A percentile compares a stretch with the other conserved stretches of the same genome.
Conservation (phyloP, 2,329 filamentous ascomycete species). For the Sordariomycetes sp. region DNA sequence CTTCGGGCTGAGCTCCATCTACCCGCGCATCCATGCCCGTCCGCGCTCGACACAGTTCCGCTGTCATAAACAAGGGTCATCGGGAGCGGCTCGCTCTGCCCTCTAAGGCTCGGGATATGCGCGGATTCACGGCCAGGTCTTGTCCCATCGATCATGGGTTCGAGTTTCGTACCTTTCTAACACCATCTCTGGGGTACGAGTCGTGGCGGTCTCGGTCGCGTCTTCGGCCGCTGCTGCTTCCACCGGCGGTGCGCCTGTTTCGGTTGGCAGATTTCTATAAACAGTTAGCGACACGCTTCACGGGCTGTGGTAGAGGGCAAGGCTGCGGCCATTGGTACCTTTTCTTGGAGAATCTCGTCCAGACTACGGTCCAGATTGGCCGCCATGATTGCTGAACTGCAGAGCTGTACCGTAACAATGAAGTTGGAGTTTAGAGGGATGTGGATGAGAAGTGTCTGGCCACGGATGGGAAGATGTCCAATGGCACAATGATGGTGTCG, state of each 20-base stretch:
- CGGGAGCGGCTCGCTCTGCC: not conserved
- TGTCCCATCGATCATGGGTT: not conserved
- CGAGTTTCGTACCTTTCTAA: constrained; percentile 64
- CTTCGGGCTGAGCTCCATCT: not conserved
- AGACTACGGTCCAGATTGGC: constrained; percentile 39
- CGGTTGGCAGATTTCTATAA: constrained; percentile 9
- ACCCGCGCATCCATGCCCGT: too few relatives aligned
- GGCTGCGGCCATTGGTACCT: constrained; percentile 15
- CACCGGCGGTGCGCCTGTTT: constrained; percentile 17
- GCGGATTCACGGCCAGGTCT: constrained; percentile 5
- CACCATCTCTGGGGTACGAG: constrained; percentile 62
- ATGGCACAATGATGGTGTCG: not conserved
- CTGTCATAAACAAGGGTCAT: not conserved
- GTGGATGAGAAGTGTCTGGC: not conserved
- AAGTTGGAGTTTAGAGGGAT: not conserved
- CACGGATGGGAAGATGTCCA: not conserved
- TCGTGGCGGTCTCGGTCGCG: constrained; percentile 23
- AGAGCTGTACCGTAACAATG: not conserved
- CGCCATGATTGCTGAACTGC: constrained; percentile 15
- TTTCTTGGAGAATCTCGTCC: constrained; percentile 42
- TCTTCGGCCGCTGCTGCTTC: constrained; percentile 13
- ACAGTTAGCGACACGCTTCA: not conserved
- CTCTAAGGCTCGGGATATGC: not conserved
- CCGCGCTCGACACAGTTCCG: not conserved
- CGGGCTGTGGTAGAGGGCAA: not conserved